These are phyloP conservation scores for Verticillium dahliae DNA, from an alignment of 2,329 filamentous ascomycete species.

Conservation along the genomic window DNA sequence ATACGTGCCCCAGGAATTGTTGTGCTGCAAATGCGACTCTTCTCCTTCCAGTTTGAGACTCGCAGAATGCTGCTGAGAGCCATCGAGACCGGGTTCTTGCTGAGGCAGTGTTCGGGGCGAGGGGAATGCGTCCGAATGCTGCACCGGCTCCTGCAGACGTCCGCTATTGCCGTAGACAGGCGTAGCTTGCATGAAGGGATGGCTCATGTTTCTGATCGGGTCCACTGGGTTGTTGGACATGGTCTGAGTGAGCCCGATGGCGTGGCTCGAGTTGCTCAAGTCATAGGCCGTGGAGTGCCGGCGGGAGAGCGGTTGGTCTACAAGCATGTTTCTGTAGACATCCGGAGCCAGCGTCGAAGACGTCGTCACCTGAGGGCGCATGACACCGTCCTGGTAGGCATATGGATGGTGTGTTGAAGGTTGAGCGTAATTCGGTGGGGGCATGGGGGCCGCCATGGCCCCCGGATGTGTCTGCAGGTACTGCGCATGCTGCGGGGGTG, in stretches of 20 bases:
- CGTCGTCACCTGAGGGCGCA: background rate
- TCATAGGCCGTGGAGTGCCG: background rate
- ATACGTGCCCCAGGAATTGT: background rate
- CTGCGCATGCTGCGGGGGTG: background rate
- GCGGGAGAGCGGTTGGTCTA: background rate
- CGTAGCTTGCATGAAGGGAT: background rate
- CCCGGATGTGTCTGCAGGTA: background rate
- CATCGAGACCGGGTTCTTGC: background rate
- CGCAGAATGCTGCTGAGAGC: background rate
- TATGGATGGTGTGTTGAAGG: background rate
- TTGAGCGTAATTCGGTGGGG: background rate
- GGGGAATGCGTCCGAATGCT: background rate
- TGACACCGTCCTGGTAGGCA: background rate
- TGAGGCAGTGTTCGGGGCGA: background rate
- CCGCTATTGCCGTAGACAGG: background rate
- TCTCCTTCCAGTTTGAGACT: background rate
- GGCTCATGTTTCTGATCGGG: background rate
- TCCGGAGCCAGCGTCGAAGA: background rate
- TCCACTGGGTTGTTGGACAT: background rate
- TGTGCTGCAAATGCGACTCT: background rate
- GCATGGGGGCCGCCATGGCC: background rate
- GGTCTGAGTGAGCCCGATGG: background rate
- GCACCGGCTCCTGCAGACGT: background rate
- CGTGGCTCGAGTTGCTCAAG: background rate
- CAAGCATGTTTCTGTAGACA: background rate